Percentiles rank a stretch among this genome's conserved stretches.
Evolutionary conservation across 2,329 filamentous ascomycete genomes (phyloP).

Genomic region (Phoma sp.): DNA sequence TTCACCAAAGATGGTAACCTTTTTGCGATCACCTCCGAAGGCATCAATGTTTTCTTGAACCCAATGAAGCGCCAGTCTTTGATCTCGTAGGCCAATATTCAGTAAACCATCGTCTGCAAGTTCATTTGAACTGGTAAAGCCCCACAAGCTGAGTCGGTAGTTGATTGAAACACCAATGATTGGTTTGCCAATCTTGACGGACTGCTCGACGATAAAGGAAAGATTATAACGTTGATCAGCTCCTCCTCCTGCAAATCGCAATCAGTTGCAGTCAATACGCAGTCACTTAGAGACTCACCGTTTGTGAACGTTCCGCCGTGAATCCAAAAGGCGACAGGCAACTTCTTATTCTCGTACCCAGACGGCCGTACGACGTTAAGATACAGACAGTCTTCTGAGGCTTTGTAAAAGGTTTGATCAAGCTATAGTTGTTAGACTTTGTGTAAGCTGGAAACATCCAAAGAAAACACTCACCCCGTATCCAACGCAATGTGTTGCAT

Average conservation of each 20-base stretch:
- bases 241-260: constrained; percentile 19
- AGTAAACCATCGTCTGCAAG: constrained; percentile 25
- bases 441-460: neutral
- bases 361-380: constrained; percentile 44
- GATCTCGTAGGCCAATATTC: constrained; percentile 62
- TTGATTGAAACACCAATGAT: constrained; percentile 34
- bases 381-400: constrained; percentile 49
- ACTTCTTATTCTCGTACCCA: constrained; percentile 7
- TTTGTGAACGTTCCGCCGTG: constrained; percentile 44
- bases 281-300: neutral
- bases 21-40: constrained; percentile 55
- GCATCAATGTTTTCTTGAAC: constrained; percentile 55
- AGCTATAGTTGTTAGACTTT: constrained; percentile 7
- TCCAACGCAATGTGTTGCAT: constrained; percentile 28
- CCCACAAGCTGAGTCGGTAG: constrained; percentile 35
- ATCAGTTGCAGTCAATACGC: constrained; percentile 1
- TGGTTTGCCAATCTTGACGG: constrained; percentile 31
- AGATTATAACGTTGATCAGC: constrained; percentile 60
- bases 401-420: constrained; percentile 18
- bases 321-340: constrained; percentile 24
- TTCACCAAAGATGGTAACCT: constrained; percentile 55
- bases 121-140: constrained; percentile 24
- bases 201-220: constrained; percentile 41
- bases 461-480: constrained; percentile 8
- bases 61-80: constrained; percentile 61